Evolutionary conservation across 148 eudicot genomes (phyloP), one percentile per base, ranked within the genome.

Genomic region (Spergularia bocconei): DNA sequence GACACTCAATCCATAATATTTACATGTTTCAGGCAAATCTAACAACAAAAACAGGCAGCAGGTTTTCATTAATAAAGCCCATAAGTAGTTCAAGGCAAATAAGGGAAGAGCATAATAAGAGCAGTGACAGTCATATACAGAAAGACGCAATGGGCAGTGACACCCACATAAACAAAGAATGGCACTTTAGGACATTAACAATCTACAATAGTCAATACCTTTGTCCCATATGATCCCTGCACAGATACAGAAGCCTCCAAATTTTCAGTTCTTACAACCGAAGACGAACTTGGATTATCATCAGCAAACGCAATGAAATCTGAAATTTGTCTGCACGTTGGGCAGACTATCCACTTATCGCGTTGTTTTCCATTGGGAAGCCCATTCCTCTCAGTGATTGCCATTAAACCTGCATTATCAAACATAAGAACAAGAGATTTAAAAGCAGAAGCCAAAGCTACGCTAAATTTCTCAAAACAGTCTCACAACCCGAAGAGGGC

Each of bases 171-270:
- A 50, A 2, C 23, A 59, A 73, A 60, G 38, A 50, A 15, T 0
- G 11, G n/a, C 58, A 13, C n/a, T 19, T 19, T 51, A 2, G 50
- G 54, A 25, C 25, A 16, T 21, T 39, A 25, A 69, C 15, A 64
- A 13, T 20, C 14, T 16, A 63, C 20, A 63, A 33, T 63, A 55
- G 11, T 66, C 44, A 47, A 44, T 82, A 95, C 98, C 98, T 95
- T 95, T 63, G 98, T 95, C 71, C 98, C 92, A 78, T 95, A 95
- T 51, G 98, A 95, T 77, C 98, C 98, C 78, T 84, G 87, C 76
- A 92, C 96, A 80, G 73, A 77, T 36, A 92, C 78, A 67, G 85
- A 89, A 73, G 86, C 84, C 80, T 92, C 97, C 29, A 85, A 68
- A 56, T 76, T 84, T 73, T 81, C 84, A 65, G 21, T 60, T 52